These are phyloP conservation scores for Mycena sp. DNA, from an alignment of 1,284 basidiomycete species.

Conservation along the genomic window DNA sequence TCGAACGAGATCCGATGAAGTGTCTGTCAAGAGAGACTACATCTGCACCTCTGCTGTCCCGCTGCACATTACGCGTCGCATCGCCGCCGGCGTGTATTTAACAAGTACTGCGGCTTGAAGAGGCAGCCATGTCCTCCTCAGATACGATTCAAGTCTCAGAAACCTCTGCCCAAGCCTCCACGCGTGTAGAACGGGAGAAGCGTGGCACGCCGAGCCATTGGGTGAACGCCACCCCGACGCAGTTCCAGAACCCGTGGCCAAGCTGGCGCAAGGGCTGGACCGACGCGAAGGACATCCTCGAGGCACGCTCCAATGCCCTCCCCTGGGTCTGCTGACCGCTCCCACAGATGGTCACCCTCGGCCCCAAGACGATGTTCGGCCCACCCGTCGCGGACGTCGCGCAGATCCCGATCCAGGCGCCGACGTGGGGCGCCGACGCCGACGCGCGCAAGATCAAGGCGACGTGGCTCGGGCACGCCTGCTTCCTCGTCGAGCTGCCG, in stretches of 20 bases:
- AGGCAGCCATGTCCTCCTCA: no score
- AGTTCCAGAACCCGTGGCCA: constrained; percentile 55
- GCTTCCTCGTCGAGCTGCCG: constrained; percentile 76
- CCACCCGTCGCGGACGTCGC: constrained; percentile 16
- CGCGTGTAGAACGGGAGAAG: constrained; percentile 19
- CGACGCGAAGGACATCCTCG: no score
- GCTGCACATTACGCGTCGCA: no score
- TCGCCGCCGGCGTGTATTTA: no score
- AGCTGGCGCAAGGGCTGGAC: constrained; percentile 40
- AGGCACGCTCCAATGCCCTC: no score
- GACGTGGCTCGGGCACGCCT: constrained; percentile 82
- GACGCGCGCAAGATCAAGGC: constrained; percentile 59
- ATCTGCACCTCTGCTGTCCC: no score
- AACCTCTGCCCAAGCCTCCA: constrained; percentile 19
- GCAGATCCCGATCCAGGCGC: constrained; percentile 41
- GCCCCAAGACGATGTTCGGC: constrained; percentile 18
- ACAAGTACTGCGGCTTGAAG: no score
- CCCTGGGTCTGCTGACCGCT: no score
- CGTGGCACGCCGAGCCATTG: constrained; percentile 34
- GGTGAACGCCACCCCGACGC: constrained; percentile 33
- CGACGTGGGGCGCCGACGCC: constrained; percentile 47
- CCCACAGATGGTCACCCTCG: no score
- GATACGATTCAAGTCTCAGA: constrained; percentile 19
- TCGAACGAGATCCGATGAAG: no score
- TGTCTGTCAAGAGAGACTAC: no score